Conservation (phyloP, 805 yeast genomes). For the Barnettozyma siamensis region DNA sequence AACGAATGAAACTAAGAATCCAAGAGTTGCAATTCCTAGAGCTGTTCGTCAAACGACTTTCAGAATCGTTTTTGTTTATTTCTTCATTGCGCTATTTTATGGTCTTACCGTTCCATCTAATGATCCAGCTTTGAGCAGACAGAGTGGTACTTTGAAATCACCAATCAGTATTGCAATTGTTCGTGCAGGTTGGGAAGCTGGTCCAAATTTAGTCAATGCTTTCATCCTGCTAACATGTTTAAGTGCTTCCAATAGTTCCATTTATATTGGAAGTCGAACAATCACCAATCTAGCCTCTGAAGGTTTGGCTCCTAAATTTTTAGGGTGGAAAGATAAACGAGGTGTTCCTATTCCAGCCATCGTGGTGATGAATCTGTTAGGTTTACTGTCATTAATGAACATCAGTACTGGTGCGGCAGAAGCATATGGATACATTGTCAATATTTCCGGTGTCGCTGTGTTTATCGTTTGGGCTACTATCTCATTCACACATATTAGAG, state of each 20-base stretch:
- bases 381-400: conserved; percentile 58
- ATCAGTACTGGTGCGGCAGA: conserved; percentile 45
- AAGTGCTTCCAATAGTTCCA: conserved; percentile 64
- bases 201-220: conserved; percentile 68
- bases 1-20: conserved; percentile 68
- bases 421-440: conserved; percentile 67
- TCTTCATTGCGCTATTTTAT: conserved; percentile 7
- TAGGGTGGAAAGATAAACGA: conserved; percentile 43
- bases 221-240: conserved; percentile 60
- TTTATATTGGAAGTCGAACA: conserved; percentile 66
- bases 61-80: conserved; percentile 10
- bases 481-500: conserved; percentile 57
- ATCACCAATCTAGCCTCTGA: conserved; percentile 58
- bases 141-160: conserved; percentile 34
- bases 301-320: conserved; percentile 51
- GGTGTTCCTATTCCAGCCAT: conserved; percentile 68
- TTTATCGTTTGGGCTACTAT: conserved; percentile 69
- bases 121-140: conserved; percentile 6
- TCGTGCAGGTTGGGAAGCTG: conserved; percentile 58
- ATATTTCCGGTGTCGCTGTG: conserved; percentile 71
- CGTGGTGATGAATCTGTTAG: conserved; percentile 49
- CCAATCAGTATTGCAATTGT: conserved; percentile 69
- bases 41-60: conserved; percentile 37
- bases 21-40: conserved; percentile 63
- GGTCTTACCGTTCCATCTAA: conserved; percentile 10